These are phyloP conservation scores for Rhodomyrtus tomentosa DNA, from an alignment of 345 rosid species.

Conservation along the genomic window DNA sequence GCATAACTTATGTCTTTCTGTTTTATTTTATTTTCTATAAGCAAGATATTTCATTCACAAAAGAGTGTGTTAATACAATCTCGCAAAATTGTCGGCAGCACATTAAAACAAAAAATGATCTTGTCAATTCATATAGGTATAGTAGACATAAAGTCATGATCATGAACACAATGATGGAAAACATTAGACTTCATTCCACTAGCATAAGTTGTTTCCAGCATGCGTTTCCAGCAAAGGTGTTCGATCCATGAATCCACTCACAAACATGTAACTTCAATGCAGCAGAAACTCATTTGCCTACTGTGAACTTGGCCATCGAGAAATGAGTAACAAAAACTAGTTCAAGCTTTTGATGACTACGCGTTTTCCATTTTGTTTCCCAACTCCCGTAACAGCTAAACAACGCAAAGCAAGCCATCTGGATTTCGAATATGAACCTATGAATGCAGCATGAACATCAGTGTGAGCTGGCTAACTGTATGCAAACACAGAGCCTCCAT, in stretches of 20 bases:
- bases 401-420: background rate
- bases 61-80: background rate
- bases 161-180: background rate
- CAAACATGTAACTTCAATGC: background rate
- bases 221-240: background rate
- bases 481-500: background rate
- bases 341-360: background rate
- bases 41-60: background rate
- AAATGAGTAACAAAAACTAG: background rate
- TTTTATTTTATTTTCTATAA: too few relatives aligned
- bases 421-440: background rate
- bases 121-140: background rate
- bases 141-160: background rate
- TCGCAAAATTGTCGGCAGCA: background rate
- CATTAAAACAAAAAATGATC: background rate
- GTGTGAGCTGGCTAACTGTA: background rate
- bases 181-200: background rate
- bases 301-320: background rate
- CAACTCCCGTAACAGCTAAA: background rate
- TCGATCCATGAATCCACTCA: background rate
- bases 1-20: background rate
- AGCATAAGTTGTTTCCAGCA: background rate
- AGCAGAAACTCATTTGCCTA: background rate
- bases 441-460: background rate
- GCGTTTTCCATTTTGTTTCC: background rate